These are phyloP conservation scores for Graphium sp. DNA, from an alignment of 2,329 filamentous ascomycete species.

Conservation along the genomic window DNA sequence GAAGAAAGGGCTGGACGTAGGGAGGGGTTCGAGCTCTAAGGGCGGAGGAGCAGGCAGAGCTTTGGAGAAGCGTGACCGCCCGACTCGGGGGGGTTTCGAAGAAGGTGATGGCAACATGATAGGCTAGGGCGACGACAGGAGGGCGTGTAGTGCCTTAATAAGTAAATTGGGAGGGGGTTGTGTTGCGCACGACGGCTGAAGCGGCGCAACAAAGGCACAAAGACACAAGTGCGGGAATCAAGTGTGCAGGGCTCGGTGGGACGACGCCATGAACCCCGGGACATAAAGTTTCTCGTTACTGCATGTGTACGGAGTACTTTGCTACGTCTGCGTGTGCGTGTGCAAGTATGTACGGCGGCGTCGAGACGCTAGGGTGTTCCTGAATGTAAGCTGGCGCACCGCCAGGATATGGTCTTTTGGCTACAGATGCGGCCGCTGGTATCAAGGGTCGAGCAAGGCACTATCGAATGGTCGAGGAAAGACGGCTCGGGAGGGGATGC, in stretches of 20 bases:
- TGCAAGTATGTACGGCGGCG: too few relatives aligned
- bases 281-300: constrained; percentile 1
- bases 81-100: constrained; percentile 17
- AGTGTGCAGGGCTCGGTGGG: too few relatives aligned
- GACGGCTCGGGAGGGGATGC: too few relatives aligned
- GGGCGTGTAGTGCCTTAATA: constrained; percentile 8
- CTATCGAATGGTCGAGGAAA: too few relatives aligned
- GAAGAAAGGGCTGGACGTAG: not conserved
- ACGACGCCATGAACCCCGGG: not conserved
- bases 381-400: too few relatives aligned
- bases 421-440: too few relatives aligned
- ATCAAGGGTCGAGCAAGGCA: too few relatives aligned
- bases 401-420: too few relatives aligned
- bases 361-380: too few relatives aligned
- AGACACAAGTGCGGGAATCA: too few relatives aligned
- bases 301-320: not conserved
- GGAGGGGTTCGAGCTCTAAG: constrained; percentile 6
- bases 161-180: not conserved
- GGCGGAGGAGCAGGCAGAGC: constrained; percentile 34
- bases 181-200: not conserved
- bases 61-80: constrained; percentile 40
- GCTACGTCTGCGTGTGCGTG: too few relatives aligned
- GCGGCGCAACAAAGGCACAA: too few relatives aligned
- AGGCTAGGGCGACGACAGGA: constrained; percentile 3
- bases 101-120: constrained; percentile 7